phyloP scores from a whole-genome alignment of 352 stramenopile species.

The Globisporangium heterothallicum region DNA sequence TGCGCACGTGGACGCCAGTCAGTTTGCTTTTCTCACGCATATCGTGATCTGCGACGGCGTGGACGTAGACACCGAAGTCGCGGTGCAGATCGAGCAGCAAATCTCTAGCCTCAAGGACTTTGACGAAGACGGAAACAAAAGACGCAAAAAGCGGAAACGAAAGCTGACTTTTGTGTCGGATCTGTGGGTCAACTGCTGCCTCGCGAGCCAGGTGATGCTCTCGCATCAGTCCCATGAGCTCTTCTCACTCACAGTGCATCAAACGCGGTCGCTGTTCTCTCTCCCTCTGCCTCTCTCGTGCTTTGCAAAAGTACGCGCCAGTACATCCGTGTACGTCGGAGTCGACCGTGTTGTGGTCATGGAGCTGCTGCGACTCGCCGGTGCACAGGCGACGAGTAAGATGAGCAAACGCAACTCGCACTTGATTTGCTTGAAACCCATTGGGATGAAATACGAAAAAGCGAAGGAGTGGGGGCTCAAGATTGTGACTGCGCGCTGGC shows the following conservation, averaged over 20 bases:
- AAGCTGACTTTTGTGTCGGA: constrained; percentile 57
- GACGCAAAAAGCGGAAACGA: constrained; percentile 13
- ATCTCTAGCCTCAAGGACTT: constrained; percentile 18
- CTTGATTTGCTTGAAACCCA: constrained; percentile 41
- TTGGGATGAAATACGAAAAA: constrained; percentile 64
- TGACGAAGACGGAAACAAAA: neutral
- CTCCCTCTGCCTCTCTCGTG: constrained; percentile 34
- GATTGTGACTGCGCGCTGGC: constrained; percentile 59
- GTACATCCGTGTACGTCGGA: constrained; percentile 55
- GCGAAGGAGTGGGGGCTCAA: constrained; percentile 42
- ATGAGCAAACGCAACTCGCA: constrained; percentile 60
- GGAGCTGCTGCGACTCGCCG: constrained; percentile 48
- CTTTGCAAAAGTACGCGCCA: constrained; percentile 45
- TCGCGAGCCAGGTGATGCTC: constrained; percentile 35
- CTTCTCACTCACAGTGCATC: constrained; percentile 31
- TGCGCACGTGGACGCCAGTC: constrained; percentile 31
- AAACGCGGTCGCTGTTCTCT: constrained; percentile 41
- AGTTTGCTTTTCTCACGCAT: constrained; percentile 68
- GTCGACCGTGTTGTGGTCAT: constrained; percentile 59
- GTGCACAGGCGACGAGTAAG: constrained; percentile 42
- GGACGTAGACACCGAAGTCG: constrained; percentile 22
- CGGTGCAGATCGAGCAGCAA: constrained; percentile 22
- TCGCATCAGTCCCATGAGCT: constrained; percentile 48
- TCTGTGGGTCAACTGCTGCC: constrained; percentile 68
- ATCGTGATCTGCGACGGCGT: constrained; percentile 56